Conservation (phyloP, 1,139 yeast species). For the Debaryomyces fabryi region DNA sequence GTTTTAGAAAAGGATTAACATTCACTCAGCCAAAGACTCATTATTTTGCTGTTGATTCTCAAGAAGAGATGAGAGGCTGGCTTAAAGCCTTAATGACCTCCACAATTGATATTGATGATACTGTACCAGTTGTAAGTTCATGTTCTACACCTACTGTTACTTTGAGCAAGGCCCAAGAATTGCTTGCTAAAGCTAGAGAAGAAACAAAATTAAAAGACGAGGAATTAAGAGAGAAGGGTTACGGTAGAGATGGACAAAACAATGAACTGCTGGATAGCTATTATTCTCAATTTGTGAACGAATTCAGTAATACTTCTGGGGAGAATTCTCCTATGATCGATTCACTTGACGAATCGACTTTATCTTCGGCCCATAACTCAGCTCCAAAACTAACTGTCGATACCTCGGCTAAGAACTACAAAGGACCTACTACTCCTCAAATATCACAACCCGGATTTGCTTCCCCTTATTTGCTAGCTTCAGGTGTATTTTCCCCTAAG, state of each 20-base stretch:
- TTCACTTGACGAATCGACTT: constrained; percentile 35
- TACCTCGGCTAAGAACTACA: constrained; percentile 24
- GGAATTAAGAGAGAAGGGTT: constrained; percentile 44
- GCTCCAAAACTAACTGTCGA: constrained; percentile 40
- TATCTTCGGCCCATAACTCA: constrained; percentile 21
- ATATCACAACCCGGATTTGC: constrained; percentile 48
- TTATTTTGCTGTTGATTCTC: constrained; percentile 90
- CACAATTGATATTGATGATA: constrained; percentile 92
- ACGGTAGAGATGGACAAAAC: constrained; percentile 34
- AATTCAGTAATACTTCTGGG: constrained; percentile 26
- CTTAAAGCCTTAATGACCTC: constrained; percentile 94
- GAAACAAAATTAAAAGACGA: constrained; percentile 67
- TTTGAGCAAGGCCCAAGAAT: constrained; percentile 80
- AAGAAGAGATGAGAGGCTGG: constrained; percentile 94
- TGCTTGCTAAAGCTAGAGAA: constrained; percentile 79
- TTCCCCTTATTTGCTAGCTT: constrained; percentile 62
- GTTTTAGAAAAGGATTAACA: constrained; percentile 90
- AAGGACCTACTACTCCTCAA: constrained; percentile 37
- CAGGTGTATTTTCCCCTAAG: constrained; percentile 56
- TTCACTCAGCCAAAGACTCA: constrained; percentile 97
- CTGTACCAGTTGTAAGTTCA: constrained; percentile 91
- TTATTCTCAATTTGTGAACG: constrained; percentile 24
- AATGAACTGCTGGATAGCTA: constrained; percentile 18
- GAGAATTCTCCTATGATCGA: constrained; percentile 34
- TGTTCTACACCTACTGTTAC: constrained; percentile 95